Percentiles rank a stretch among this genome's conserved stretches.
Evolutionary conservation across 2,329 filamentous ascomycete genomes (phyloP).

Genomic region (Cytospora chrysosperma): DNA sequence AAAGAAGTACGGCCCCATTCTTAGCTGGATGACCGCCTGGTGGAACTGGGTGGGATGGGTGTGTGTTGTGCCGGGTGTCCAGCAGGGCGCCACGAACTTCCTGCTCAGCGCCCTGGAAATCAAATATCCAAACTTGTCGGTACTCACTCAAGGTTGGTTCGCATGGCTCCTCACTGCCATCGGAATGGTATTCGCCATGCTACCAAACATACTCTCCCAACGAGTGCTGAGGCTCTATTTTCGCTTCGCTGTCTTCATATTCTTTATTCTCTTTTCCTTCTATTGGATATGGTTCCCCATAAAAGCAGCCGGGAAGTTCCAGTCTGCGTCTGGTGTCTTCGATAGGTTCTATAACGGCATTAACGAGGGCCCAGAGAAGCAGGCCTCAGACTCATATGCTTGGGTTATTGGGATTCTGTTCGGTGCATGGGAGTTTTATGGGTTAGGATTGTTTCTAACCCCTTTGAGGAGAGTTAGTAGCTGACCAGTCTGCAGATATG

Average conservation of each 20-base stretch:
- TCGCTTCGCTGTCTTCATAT: conserved; percentile 38
- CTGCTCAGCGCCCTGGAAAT: conserved; percentile 40
- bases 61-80: conserved; percentile 39
- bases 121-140: conserved; percentile 34
- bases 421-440: conserved; percentile 38
- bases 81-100: conserved; percentile 41
- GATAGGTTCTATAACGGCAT: conserved; percentile 40
- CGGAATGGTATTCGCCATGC: conserved; percentile 38
- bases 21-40: conserved; percentile 42
- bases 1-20: conserved; percentile 36
- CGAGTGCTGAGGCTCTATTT: conserved; percentile 37
- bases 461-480: neutral
- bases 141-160: conserved; percentile 39
- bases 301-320: conserved; percentile 36
- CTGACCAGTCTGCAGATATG: conserved; percentile 23
- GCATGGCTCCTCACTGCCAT: conserved; percentile 37
- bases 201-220: conserved; percentile 37
- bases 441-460: conserved; percentile 20
- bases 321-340: conserved; percentile 35
- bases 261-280: conserved; percentile 35
- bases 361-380: conserved; percentile 34
- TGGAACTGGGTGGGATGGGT: conserved; percentile 40
- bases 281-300: conserved; percentile 42
- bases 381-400: conserved; percentile 38
- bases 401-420: conserved; percentile 39